Evolutionary conservation across 2,329 filamentous ascomycete species (phyloP), one percentile per base, ranked within the genome.

Genomic region (Cytospora piceicola): DNA sequence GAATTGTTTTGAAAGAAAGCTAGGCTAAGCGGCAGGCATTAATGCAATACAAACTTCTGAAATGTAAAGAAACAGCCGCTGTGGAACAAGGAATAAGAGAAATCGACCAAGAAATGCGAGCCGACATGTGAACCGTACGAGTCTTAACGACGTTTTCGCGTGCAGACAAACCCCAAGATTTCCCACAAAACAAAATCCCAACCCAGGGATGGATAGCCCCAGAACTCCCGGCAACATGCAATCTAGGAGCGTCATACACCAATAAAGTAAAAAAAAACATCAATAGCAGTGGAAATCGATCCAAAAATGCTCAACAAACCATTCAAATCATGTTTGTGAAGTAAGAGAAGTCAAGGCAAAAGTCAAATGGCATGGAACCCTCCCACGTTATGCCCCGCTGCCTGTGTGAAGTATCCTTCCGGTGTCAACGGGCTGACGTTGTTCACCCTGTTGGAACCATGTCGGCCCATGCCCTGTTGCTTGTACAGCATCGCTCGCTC

Each of bases 401-500:
- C 20, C 11, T 63, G 56, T 3, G 54, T 29, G 15, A 62, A 61
- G 4, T 58, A 65, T 29, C 54, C 65, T 12, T 34, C 49, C 5
- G 63, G 66, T 34, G 66, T 66, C 63, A 66, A 17, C 3, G 63
- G 66, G 59, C 66, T 67, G 54, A 66, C 32, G 2, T 65, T 62
- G 20, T 29, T 64, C 9, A 17, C 27, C 32, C 27, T 64, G 34
- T 58, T 53, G 11, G 36, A 24, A 27, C 62, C 36, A 22, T 57
- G 32, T 12, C 32, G 36, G 0, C 63, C 63, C 54, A 62, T 14
- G 11, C 63, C 66, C 20, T 65, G 66, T 42, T 66, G 59, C 34
- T 67, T 67, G 22, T 66, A 67, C 59, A 67, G 56, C 66, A 67
- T 66, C 15, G 66, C 66, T 5, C 58, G 66, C 59, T 67, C 63